Conservation (phyloP, 805 yeast genomes). For the Wickerhamomyces sydowiorum region DNA sequence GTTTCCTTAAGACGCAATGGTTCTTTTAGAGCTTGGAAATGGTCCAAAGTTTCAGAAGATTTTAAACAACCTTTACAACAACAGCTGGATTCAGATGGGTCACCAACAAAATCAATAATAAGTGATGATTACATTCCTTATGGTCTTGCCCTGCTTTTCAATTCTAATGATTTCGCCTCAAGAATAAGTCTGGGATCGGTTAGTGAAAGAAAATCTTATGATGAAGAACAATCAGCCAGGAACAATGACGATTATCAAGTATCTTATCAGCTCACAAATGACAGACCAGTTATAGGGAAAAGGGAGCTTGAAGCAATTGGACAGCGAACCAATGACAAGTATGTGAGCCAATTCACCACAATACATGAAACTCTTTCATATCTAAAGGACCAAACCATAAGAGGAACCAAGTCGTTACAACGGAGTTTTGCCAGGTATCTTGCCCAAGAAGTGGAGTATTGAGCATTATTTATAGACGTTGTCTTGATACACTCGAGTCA, state of each 20-base stretch:
- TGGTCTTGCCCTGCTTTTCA: constrained; percentile 5
- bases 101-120: neutral
- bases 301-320: neutral
- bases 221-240: neutral
- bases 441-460: neutral
- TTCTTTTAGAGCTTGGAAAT: neutral
- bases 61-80: no score
- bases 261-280: neutral
- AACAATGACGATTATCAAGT: neutral
- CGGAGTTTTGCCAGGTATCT: neutral
- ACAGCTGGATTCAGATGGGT: no score
- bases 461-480: no score
- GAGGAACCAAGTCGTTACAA: neutral
- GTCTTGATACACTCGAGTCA: no score
- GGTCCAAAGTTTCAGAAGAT: neutral
- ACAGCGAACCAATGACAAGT: no score
- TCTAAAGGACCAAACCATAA: neutral
- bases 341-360: no score
- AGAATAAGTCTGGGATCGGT: constrained; percentile 8
- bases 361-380: neutral
- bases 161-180: constrained; percentile 6
- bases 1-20: neutral
- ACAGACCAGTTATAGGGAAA: no score
- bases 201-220: neutral
- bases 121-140: neutral